Evolutionary conservation across 257 asterid genomes (phyloP).

Genomic region (Gardenia jasminoides): DNA sequence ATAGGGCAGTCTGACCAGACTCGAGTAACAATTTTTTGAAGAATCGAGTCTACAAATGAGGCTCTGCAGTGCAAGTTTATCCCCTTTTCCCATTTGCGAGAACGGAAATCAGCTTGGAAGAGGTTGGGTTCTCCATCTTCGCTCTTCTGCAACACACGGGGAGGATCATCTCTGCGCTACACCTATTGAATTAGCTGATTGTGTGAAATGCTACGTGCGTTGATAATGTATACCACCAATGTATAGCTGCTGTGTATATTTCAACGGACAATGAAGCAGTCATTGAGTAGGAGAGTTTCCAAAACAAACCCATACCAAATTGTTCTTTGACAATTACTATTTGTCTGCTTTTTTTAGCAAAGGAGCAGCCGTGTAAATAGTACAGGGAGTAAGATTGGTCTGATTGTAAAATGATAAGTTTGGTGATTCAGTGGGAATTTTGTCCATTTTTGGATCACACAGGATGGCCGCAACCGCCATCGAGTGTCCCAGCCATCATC

Average conservation of each 20-base stretch:
- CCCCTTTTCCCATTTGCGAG: background rate
- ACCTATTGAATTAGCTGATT: conserved; percentile 10
- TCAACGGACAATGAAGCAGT: background rate
- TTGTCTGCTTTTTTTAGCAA: background rate
- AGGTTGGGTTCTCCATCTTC: conserved; percentile 4
- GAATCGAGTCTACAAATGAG: conserved; percentile 12
- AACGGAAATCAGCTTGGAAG: conserved; percentile 3
- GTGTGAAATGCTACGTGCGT: conserved; percentile 9
- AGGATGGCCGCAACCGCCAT: background rate
- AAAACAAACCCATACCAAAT: background rate
- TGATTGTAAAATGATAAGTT: background rate
- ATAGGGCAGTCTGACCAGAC: conserved; percentile 16
- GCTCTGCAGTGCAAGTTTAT: background rate
- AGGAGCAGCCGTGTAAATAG: background rate
- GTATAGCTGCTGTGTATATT: conserved; percentile 20
- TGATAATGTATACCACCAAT: conserved; percentile 4
- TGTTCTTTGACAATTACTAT: background rate
- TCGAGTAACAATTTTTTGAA: conserved; percentile 19
- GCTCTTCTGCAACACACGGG: conserved; percentile 9
- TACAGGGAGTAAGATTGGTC: background rate
- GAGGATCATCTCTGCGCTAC: conserved; percentile 7
- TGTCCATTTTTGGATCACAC: background rate
- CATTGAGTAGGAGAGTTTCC: background rate
- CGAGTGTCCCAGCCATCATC: background rate
- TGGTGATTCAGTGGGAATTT: background rate